phyloP scores from a whole-genome alignment of 768 basidiomycete species.

The Lactarius sanguifluus region DNA sequence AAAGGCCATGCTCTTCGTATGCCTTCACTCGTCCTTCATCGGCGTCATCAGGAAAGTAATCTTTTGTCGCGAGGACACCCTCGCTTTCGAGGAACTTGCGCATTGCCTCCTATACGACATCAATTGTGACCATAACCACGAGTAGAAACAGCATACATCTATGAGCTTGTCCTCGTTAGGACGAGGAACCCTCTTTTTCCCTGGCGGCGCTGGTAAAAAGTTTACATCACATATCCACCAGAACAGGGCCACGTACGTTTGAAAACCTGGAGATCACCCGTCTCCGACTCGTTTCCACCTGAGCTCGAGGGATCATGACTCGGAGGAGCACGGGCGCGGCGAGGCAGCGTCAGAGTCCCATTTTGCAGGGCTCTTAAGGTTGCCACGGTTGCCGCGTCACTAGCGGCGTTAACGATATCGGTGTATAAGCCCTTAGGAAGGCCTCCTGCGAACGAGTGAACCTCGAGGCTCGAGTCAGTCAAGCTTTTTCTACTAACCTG shows the following conservation, averaged over 20 bases:
- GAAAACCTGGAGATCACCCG: too few species aligned
- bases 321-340: too few species aligned
- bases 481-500: too few species aligned
- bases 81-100: constrained; percentile 1
- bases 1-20: neutral
- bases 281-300: too few species aligned
- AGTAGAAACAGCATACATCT: too few species aligned
- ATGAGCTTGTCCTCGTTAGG: too few species aligned
- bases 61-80: neutral
- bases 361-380: neutral
- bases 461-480: neutral
- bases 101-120: neutral
- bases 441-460: neutral
- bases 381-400: neutral
- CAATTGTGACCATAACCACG: neutral
- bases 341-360: neutral
- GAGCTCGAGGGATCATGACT: too few species aligned
- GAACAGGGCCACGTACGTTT: too few species aligned
- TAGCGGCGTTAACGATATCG: neutral
- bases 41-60: too few species aligned
- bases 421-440: neutral
- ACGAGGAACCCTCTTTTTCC: neutral
- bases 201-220: neutral
- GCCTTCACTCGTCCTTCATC: too few species aligned
- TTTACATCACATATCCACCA: neutral